Conservation (phyloP, 768 basidiomycete genomes). For the Naematelia encephala region DNA sequence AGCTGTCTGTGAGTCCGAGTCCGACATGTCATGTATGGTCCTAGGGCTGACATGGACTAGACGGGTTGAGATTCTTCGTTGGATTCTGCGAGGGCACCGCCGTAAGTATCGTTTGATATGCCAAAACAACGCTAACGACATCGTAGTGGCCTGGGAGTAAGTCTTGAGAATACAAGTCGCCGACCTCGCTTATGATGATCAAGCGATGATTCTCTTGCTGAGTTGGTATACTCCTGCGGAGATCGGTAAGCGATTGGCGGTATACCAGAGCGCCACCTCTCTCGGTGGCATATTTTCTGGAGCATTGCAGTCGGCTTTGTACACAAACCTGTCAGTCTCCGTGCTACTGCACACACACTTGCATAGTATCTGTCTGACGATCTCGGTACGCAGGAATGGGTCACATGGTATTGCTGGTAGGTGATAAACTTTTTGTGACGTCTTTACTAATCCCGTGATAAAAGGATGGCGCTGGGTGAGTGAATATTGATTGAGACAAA, state of each 20-base stretch:
- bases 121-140: not conserved
- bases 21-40: not conserved
- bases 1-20: slow-evolving; percentile 4
- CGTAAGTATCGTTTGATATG: slow-evolving; percentile 2
- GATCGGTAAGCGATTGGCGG: slow-evolving; percentile 8
- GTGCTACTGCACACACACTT: no score
- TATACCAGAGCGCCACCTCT: slow-evolving; percentile 7
- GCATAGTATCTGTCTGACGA: no score
- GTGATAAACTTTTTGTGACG: no score
- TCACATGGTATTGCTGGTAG: no score
- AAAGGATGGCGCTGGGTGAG: slow-evolving; percentile 9
- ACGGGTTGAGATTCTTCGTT: slow-evolving; percentile 9
- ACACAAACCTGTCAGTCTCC: slow-evolving; percentile 15
- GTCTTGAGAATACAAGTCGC: not conserved
- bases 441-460: not conserved
- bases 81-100: slow-evolving; percentile 14
- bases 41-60: not conserved
- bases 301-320: slow-evolving; percentile 8
- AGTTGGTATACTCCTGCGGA: slow-evolving; percentile 11
- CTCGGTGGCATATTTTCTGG: slow-evolving; percentile 12
- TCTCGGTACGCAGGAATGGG: no score
- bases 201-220: slow-evolving; percentile 7
- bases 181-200: not conserved
- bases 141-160: not conserved
- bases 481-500: not conserved